These are phyloP conservation scores for Pseudogymnoascus sp. DNA, from an alignment of 2,329 filamentous ascomycete genomes.

Conservation along the genomic window DNA sequence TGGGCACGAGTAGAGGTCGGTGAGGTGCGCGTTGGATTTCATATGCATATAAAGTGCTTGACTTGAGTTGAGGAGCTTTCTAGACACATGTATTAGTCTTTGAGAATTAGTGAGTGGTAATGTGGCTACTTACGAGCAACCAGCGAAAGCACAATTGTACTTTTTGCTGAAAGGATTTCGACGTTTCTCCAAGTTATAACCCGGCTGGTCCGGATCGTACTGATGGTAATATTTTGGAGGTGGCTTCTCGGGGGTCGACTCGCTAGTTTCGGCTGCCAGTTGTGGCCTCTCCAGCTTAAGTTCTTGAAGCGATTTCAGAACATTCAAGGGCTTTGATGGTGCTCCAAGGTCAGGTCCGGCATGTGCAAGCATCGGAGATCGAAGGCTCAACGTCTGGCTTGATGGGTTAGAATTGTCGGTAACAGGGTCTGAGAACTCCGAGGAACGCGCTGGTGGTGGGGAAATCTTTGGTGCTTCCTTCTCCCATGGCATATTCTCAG, in stretches of 20 bases:
- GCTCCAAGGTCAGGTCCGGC: not conserved
- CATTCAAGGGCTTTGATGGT: not conserved
- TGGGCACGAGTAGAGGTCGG: not conserved
- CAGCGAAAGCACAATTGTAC: not conserved
- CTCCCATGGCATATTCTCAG: not conserved
- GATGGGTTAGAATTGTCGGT: not conserved
- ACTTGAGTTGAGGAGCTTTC: not conserved
- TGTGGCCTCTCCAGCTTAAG: not conserved
- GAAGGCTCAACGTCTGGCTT: not conserved
- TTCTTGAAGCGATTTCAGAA: not conserved
- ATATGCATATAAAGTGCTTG: not conserved
- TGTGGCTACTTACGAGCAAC: not conserved
- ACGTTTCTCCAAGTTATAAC: not conserved
- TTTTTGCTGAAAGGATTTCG: not conserved
- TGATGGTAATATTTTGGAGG: not conserved
- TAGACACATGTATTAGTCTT: not conserved
- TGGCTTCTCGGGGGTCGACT: not conserved
- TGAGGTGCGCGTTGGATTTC: not conserved
- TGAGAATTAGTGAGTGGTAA: not conserved
- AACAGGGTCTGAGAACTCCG: not conserved
- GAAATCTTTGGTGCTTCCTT: not conserved
- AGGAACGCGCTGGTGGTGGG: not conserved
- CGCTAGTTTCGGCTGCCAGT: not conserved
- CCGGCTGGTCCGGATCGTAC: not conserved
- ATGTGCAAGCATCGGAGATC: not conserved